Evolutionary conservation across 352 stramenopile species (phyloP).

Genomic region (Pythium apleroticum): DNA sequence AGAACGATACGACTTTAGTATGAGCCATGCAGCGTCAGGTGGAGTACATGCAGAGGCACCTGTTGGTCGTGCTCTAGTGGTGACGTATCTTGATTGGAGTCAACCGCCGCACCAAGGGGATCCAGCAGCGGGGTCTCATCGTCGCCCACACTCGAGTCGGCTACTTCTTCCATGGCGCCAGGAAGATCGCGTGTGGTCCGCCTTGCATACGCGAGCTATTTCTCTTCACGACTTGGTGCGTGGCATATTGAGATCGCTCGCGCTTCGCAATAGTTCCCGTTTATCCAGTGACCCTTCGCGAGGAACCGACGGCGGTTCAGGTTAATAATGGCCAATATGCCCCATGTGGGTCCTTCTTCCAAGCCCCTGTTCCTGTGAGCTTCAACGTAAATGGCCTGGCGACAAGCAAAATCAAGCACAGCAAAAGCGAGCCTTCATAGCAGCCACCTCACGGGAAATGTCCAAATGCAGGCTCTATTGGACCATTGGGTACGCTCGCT

Average conservation of each 20-base stretch:
- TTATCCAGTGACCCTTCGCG: background rate
- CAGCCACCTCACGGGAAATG: background rate
- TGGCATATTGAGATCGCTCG: background rate
- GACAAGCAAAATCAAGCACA: background rate
- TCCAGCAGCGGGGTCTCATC: background rate
- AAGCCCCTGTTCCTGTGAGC: background rate
- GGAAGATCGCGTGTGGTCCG: background rate
- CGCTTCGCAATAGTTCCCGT: background rate
- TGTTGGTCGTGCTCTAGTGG: background rate
- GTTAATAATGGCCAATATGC: background rate
- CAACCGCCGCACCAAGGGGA: background rate
- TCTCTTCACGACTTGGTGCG: background rate
- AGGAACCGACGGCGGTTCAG: background rate
- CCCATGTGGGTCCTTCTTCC: background rate
- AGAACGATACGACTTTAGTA: no score
- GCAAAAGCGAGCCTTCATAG: background rate
- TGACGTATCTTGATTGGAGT: background rate
- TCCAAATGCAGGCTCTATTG: slow-evolving; percentile 31
- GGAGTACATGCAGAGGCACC: background rate
- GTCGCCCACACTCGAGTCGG: background rate
- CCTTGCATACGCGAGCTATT: background rate
- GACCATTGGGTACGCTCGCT: slow-evolving; percentile 61
- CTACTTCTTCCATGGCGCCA: background rate
- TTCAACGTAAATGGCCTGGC: background rate
- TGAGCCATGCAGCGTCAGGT: background rate